Conservation (phyloP, 192 early-diverging fungal species). For the Backusella sp. region DNA sequence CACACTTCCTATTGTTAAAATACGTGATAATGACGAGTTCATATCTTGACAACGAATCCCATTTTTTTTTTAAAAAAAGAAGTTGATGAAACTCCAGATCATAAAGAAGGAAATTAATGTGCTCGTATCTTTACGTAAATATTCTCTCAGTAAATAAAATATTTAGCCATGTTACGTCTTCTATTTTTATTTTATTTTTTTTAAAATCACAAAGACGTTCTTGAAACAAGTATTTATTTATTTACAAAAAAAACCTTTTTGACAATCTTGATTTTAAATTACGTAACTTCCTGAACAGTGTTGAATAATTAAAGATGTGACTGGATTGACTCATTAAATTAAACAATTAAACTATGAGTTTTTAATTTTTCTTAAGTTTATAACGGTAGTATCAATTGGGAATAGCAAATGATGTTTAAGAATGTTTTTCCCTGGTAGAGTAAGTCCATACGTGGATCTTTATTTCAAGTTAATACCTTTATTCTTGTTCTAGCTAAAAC, state of each 20-base stretch:
- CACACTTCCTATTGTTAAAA: background rate
- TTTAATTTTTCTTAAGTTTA: too few species aligned
- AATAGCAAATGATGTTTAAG: too few species aligned
- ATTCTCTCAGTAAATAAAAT: background rate
- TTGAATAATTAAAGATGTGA: too few species aligned
- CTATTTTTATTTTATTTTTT: background rate
- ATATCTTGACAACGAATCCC: background rate
- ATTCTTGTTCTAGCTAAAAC: background rate
- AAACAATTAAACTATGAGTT: too few species aligned
- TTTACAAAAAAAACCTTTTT: background rate
- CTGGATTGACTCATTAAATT: too few species aligned
- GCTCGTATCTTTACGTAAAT: background rate
- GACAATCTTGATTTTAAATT: background rate
- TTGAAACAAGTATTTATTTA: background rate
- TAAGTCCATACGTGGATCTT: background rate
- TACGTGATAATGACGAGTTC: background rate
- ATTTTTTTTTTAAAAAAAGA: background rate
- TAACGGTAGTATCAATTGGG: too few species aligned
- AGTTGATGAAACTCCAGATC: background rate
- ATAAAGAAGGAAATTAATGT: background rate
- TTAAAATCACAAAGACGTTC: background rate
- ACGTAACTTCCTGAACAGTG: too few species aligned
- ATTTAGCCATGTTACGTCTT: background rate
- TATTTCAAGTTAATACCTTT: background rate
- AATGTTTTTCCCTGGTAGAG: too few species aligned